Percentiles rank a stretch among this genome's conserved stretches.
Conservation (phyloP, 176 grass and related monocot species). For the Triticum timopheevii region DNA sequence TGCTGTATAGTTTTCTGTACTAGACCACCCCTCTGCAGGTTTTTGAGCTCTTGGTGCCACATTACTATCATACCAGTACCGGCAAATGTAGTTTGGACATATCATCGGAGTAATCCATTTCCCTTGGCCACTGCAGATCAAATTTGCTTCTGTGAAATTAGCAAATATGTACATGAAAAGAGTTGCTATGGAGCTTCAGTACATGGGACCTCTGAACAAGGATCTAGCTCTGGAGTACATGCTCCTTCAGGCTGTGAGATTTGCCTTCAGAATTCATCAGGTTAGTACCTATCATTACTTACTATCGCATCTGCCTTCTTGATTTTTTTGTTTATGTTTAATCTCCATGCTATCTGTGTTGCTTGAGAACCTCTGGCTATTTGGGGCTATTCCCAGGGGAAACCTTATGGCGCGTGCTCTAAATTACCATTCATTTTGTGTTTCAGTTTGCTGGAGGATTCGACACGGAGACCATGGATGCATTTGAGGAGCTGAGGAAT, state of each 20-base stretch:
- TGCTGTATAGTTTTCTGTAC: background rate
- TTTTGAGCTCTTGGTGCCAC: background rate
- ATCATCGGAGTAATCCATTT: background rate
- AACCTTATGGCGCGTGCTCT: background rate
- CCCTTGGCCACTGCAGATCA: slow-evolving; percentile 60
- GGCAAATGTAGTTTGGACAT: background rate
- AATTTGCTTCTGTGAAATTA: slow-evolving; percentile 94
- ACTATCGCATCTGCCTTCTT: background rate
- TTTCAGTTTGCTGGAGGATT: slow-evolving; percentile 96
- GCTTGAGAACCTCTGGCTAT: background rate
- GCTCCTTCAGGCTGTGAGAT: slow-evolving; percentile 97
- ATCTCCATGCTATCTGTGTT: background rate
- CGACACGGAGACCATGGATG: slow-evolving; percentile 90
- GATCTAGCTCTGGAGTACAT: slow-evolving; percentile 96
- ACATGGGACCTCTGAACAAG: slow-evolving; percentile 87
- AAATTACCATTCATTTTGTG: background rate
- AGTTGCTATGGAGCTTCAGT: slow-evolving; percentile 89
- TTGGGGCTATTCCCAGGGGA: background rate
- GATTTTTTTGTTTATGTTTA: background rate
- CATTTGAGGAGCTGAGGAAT: slow-evolving; percentile 92
- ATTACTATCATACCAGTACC: background rate
- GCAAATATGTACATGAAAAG: slow-evolving; percentile 97
- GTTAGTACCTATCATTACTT: slow-evolving; percentile 11
- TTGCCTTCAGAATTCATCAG: slow-evolving; percentile 99
- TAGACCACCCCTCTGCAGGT: background rate